A percentile compares a stretch with the other conserved stretches of the same genome.
Conservation (phyloP, 148 eudicot genomes). For the Pharnaceum exiguum region DNA sequence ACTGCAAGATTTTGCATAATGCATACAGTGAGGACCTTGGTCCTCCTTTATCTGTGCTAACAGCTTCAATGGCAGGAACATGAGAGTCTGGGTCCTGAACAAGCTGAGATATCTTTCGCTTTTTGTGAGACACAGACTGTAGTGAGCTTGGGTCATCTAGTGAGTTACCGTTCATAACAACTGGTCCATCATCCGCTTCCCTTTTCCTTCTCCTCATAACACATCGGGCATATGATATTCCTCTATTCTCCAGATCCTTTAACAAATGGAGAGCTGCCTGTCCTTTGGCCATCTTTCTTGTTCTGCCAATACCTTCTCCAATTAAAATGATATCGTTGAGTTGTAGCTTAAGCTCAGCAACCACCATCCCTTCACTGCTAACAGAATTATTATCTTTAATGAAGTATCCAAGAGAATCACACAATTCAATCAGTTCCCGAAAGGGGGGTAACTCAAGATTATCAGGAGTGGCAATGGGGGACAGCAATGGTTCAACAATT, state of each 20-base stretch:
- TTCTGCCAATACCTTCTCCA: conserved; percentile 63
- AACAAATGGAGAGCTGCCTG: conserved; percentile 71
- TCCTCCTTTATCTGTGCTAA: conserved; percentile 67
- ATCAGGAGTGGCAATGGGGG: conserved; percentile 94
- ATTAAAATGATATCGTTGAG: conserved; percentile 49
- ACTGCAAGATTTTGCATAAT: conserved; percentile 65
- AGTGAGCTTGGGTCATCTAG: neutral
- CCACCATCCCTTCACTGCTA: conserved; percentile 31
- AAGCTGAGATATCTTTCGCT: conserved; percentile 29
- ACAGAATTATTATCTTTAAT: conserved; percentile 42
- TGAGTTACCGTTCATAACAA: conserved; percentile 2
- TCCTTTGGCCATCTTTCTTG: conserved; percentile 67
- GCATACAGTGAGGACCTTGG: conserved; percentile 60
- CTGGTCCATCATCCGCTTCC: conserved; percentile 15
- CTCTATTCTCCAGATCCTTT: conserved; percentile 58
- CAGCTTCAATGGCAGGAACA: conserved; percentile 43
- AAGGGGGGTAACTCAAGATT: conserved; percentile 79
- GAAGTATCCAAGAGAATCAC: conserved; percentile 78
- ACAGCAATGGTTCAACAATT: conserved; percentile 60
- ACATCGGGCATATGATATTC: conserved; percentile 36
- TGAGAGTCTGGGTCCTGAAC: conserved; percentile 7
- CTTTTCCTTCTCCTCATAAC: conserved; percentile 43
- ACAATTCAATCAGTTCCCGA: conserved; percentile 72
- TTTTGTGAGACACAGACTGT: conserved; percentile 22
- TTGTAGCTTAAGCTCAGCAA: conserved; percentile 58